Evolutionary conservation across 352 stramenopile genomes (phyloP).

Genomic region (Phytophthora sojae): DNA sequence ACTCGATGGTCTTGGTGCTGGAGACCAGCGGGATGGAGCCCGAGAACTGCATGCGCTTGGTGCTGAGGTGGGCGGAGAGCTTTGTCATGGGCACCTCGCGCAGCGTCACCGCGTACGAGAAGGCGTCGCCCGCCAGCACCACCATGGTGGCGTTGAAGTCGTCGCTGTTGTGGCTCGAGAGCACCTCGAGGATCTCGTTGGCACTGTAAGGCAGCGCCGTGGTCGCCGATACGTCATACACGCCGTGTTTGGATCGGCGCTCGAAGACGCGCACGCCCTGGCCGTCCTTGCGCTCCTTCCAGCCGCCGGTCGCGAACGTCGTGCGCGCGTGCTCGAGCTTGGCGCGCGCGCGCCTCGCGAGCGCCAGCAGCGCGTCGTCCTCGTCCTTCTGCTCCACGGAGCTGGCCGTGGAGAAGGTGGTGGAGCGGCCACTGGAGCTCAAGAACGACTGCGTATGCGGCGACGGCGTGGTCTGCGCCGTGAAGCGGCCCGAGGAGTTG

Average conservation of each 20-base stretch:
- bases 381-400: conserved; percentile 25
- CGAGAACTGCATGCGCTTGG: conserved; percentile 42
- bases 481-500: conserved; percentile 14
- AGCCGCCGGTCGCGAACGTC: conserved; percentile 18
- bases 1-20: conserved; percentile 40
- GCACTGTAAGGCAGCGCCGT: conserved; percentile 39
- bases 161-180: conserved; percentile 44
- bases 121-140: conserved; percentile 39
- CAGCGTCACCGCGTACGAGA: conserved; percentile 46
- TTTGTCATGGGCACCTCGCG: conserved; percentile 32
- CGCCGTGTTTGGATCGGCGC: conserved; percentile 19
- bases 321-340: conserved; percentile 29
- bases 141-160: conserved; percentile 53
- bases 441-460: conserved; percentile 34
- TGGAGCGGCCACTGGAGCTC: conserved; percentile 34
- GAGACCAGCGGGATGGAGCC: conserved; percentile 38
- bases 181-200: conserved; percentile 37
- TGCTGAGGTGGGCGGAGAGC: conserved; percentile 26
- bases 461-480: conserved; percentile 12
- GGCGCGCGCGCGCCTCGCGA: conserved; percentile 23
- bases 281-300: conserved; percentile 43
- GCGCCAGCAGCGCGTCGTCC: conserved; percentile 33
- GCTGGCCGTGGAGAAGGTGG: conserved; percentile 17
- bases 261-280: conserved; percentile 43
- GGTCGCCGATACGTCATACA: conserved; percentile 31